phyloP scores from a whole-genome alignment of 2,329 filamentous ascomycete species.

The Alternaria hordeiaustralica region DNA sequence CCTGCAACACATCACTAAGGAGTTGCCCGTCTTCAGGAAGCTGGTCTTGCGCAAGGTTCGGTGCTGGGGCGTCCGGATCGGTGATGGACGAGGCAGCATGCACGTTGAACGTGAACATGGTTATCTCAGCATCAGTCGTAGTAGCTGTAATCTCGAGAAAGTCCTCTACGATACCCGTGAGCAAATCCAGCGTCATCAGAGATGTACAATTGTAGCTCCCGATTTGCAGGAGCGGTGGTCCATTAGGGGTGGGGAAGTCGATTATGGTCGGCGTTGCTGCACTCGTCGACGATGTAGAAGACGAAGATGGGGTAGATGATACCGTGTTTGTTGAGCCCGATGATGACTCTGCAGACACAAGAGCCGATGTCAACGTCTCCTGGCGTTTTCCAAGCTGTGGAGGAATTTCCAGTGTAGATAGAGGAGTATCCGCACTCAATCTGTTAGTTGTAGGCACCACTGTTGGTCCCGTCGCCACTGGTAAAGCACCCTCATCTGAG shows the following conservation, averaged over 20 bases:
- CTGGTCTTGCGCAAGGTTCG: slow-evolving; percentile 47
- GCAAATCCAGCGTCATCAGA: slow-evolving; percentile 57
- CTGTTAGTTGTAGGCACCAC: slow-evolving; percentile 24
- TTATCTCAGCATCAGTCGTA: slow-evolving; percentile 61
- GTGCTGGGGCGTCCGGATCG: slow-evolving; percentile 51
- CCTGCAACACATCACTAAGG: slow-evolving; percentile 57
- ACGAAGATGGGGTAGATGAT: slow-evolving; percentile 1
- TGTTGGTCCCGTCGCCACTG: slow-evolving; percentile 18
- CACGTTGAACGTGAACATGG: slow-evolving; percentile 64
- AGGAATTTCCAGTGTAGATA: slow-evolving; percentile 13
- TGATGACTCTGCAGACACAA: not conserved
- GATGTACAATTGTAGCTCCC: slow-evolving; percentile 63
- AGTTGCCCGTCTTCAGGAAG: slow-evolving; percentile 55
- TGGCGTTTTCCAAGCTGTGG: slow-evolving; percentile 17
- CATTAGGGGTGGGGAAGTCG: slow-evolving; percentile 27
- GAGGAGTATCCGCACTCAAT: slow-evolving; percentile 22
- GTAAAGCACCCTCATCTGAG: slow-evolving; percentile 3
- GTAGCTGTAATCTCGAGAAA: slow-evolving; percentile 62
- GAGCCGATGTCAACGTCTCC: slow-evolving; percentile 8
- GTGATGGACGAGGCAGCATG: slow-evolving; percentile 58
- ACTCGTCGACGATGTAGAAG: slow-evolving; percentile 13
- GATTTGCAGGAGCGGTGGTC: slow-evolving; percentile 51
- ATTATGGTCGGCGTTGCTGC: slow-evolving; percentile 22
- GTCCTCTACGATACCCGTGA: slow-evolving; percentile 58
- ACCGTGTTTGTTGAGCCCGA: not conserved